phyloP scores from a whole-genome alignment of 805 yeast species.

The Lachancea mirantina region DNA sequence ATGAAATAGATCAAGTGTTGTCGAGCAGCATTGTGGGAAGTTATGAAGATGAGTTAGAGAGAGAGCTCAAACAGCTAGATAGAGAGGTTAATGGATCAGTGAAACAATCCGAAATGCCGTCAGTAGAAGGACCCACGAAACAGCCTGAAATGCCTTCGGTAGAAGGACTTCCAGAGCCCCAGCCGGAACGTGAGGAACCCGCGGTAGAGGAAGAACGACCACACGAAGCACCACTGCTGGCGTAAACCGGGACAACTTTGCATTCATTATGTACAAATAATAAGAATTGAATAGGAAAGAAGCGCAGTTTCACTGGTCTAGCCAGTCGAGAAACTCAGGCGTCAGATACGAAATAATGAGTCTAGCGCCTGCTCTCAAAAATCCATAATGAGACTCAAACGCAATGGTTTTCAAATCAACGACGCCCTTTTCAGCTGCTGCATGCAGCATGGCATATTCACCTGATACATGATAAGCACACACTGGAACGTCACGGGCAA shows the following conservation, averaged over 20 bases:
- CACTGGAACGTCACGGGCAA: constrained; percentile 78
- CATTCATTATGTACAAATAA: not conserved
- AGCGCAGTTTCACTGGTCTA: constrained; percentile 33
- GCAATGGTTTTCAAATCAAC: constrained; percentile 73
- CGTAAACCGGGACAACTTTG: constrained; percentile 1
- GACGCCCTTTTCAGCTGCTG: constrained; percentile 94
- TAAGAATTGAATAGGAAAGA: constrained; percentile 1
- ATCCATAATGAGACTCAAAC: constrained; percentile 85
- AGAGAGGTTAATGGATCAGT: constrained; percentile 36
- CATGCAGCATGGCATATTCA: constrained; percentile 95
- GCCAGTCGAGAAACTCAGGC: constrained; percentile 94
- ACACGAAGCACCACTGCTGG: constrained; percentile 6
- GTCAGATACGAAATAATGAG: constrained; percentile 87
- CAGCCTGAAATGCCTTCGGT: constrained; percentile 22
- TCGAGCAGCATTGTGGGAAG: constrained; percentile 31
- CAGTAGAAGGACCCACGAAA: constrained; percentile 3
- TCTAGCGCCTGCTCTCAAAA: constrained; percentile 92
- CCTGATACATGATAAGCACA: constrained; percentile 97
- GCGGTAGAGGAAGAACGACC: constrained; percentile 4
- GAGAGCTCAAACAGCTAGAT: constrained; percentile 49
- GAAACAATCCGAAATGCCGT: constrained; percentile 17
- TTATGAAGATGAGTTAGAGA: constrained; percentile 56
- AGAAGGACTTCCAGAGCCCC: constrained; percentile 25
- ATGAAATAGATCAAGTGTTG: constrained; percentile 56
- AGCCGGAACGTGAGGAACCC: constrained; percentile 13